Percentiles rank a stretch among this genome's conserved stretches.
Conservation (phyloP, 2,329 filamentous ascomycete species). For the Colletotrichum melonis region DNA sequence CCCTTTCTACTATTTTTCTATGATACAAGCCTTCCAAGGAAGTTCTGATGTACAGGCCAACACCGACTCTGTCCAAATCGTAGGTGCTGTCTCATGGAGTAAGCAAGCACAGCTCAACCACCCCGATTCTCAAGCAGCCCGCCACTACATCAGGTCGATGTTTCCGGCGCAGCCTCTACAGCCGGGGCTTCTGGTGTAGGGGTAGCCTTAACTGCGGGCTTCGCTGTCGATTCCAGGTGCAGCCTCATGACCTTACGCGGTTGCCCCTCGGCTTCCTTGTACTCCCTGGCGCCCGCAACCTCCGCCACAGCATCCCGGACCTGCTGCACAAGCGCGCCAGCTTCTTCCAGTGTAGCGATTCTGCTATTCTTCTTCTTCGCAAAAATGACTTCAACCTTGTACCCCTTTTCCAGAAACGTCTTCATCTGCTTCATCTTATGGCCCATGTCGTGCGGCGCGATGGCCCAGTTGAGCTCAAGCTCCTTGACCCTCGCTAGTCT, state of each 20-base stretch:
- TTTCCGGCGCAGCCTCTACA: background rate
- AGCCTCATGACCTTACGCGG: constrained; percentile 56
- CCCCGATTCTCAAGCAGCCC: background rate
- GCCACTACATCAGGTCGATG: background rate
- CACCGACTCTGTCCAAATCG: background rate
- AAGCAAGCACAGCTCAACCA: background rate
- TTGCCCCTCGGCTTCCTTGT: constrained; percentile 56
- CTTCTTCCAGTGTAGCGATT: constrained; percentile 70
- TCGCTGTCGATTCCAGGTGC: constrained; percentile 50
- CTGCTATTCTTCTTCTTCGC: constrained; percentile 72
- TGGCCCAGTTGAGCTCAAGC: constrained; percentile 92
- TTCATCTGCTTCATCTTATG: constrained; percentile 75
- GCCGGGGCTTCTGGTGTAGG: background rate
- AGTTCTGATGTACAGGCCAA: background rate
- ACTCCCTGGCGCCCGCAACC: constrained; percentile 54
- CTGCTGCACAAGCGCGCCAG: constrained; percentile 62
- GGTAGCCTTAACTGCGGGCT: background rate
- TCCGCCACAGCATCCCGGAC: constrained; percentile 48
- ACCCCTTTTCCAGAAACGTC: constrained; percentile 79
- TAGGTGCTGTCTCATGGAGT: background rate
- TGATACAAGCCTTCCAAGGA: background rate
- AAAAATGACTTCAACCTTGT: constrained; percentile 79
- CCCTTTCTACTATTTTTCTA: background rate
- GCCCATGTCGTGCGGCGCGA: constrained; percentile 79
- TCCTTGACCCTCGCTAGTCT: constrained; percentile 69